Conservation (phyloP, 2,329 filamentous ascomycete species). For the Diaporthe helianthi region DNA sequence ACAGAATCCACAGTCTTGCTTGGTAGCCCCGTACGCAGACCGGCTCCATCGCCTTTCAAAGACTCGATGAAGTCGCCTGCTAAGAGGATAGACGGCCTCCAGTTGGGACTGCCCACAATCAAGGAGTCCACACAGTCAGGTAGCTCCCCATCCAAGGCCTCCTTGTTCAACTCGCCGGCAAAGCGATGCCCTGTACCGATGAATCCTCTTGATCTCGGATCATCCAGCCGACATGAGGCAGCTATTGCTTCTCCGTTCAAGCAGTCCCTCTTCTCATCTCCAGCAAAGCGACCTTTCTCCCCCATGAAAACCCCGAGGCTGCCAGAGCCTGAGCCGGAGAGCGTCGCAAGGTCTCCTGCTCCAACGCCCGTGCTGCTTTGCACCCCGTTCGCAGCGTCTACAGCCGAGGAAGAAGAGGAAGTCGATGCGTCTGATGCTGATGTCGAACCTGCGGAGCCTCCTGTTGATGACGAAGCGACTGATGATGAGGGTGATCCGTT, state of each 20-base stretch:
- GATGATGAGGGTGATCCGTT: constrained; percentile 25
- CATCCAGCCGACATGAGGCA: constrained; percentile 39
- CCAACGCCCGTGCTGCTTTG: constrained; percentile 27
- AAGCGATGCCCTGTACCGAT: constrained; percentile 57
- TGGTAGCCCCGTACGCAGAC: constrained; percentile 63
- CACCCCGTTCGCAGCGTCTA: constrained; percentile 16
- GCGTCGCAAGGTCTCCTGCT: constrained; percentile 29
- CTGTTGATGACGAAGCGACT: not conserved
- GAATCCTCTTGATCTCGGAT: constrained; percentile 45
- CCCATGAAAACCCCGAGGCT: constrained; percentile 47
- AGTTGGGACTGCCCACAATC: constrained; percentile 25
- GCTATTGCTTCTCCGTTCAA: constrained; percentile 52
- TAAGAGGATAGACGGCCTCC: constrained; percentile 56
- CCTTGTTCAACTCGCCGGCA: constrained; percentile 57
- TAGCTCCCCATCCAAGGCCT: constrained; percentile 48
- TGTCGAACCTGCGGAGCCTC: not conserved
- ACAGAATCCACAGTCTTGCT: constrained; percentile 51
- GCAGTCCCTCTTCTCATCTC: constrained; percentile 57
- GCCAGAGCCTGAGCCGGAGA: constrained; percentile 40
- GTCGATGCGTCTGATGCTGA: not conserved
- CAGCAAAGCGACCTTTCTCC: constrained; percentile 44
- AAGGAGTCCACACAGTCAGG: constrained; percentile 39
- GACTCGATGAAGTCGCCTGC: constrained; percentile 64
- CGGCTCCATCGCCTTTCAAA: constrained; percentile 59
- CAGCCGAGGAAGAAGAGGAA: constrained; percentile 17